These are phyloP conservation scores for Talaromyces sp. DNA, from an alignment of 2,329 filamentous ascomycete genomes.

Conservation along the genomic window DNA sequence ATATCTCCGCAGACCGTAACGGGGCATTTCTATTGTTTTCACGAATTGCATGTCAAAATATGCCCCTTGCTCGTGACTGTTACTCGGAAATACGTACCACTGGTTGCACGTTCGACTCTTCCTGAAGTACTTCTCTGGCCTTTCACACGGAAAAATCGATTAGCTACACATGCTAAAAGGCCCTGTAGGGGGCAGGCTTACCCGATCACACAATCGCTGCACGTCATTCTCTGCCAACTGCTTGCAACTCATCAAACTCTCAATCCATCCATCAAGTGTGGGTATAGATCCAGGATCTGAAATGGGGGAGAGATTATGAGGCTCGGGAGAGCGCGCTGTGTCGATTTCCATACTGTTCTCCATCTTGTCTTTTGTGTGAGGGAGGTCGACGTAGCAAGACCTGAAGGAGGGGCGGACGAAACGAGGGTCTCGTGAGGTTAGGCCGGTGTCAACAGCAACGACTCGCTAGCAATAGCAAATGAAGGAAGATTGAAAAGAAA, in stretches of 20 bases:
- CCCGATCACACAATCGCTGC: conserved; percentile 96
- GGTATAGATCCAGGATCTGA: conserved; percentile 86
- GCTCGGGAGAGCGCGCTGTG: conserved; percentile 78
- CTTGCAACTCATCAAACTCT: conserved; percentile 97
- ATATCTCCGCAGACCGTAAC: conserved; percentile 99
- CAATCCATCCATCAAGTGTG: conserved; percentile 96
- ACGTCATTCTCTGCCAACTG: conserved; percentile 93
- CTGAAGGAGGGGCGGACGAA: conserved; percentile 25
- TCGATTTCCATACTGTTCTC: conserved; percentile 98
- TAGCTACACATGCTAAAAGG: background rate
- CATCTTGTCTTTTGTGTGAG: conserved; percentile 53
- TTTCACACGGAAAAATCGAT: conserved; percentile 36
- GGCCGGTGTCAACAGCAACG: conserved; percentile 6
- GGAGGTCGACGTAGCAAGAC: conserved; percentile 21
- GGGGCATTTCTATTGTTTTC: conserved; percentile 74
- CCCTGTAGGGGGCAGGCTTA: conserved; percentile 45
- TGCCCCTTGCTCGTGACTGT: background rate
- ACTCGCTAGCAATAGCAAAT: conserved; percentile 21
- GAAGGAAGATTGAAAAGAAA: conserved; percentile 5
- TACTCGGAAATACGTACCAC: conserved; percentile 63
- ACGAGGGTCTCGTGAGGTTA: conserved; percentile 19
- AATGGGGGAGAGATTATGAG: conserved; percentile 69
- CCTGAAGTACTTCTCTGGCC: conserved; percentile 94
- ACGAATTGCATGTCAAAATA: conserved; percentile 24
- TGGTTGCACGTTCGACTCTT: conserved; percentile 98